Evolutionary conservation across 768 basidiomycete genomes (phyloP).

Genomic region (Trametes coccinea): DNA sequence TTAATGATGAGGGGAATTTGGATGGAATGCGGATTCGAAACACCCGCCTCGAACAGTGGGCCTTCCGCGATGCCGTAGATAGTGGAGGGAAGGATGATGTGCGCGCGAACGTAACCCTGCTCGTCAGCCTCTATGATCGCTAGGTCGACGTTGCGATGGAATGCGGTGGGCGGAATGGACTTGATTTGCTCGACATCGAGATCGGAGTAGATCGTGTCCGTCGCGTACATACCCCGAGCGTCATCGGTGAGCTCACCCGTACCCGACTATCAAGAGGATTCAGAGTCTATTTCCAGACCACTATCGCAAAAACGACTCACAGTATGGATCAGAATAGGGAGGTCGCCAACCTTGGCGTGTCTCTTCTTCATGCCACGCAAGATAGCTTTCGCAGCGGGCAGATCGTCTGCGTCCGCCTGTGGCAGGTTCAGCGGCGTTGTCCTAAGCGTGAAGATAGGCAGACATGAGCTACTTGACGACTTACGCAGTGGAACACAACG

Average conservation of each 20-base stretch:
- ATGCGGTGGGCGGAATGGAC: slow-evolving; percentile 44
- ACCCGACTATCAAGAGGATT: slow-evolving; percentile 11
- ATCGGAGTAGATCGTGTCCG: slow-evolving; percentile 50
- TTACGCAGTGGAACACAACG: slow-evolving; percentile 31
- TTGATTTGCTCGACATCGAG: slow-evolving; percentile 47
- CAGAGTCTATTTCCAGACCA: background rate
- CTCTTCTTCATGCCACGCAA: slow-evolving; percentile 54
- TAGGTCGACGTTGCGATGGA: slow-evolving; percentile 53
- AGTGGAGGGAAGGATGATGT: slow-evolving; percentile 56
- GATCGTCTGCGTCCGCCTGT: slow-evolving; percentile 50
- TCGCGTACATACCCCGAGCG: slow-evolving; percentile 43
- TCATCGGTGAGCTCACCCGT: slow-evolving; percentile 47
- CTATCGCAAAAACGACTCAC: slow-evolving; percentile 39
- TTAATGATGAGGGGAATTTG: slow-evolving; percentile 53
- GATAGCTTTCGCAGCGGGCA: slow-evolving; percentile 45
- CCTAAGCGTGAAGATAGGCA: too few species aligned
- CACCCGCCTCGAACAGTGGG: slow-evolving; percentile 48
- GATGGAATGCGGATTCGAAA: slow-evolving; percentile 53
- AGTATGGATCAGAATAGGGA: slow-evolving; percentile 60
- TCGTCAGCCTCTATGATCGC: slow-evolving; percentile 47
- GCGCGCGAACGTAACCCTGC: slow-evolving; percentile 51
- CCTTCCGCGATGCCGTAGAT: slow-evolving; percentile 59
- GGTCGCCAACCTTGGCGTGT: slow-evolving; percentile 41
- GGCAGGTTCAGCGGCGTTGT: too few species aligned
- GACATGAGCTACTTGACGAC: too few species aligned